phyloP scores from a whole-genome alignment of 2,329 filamentous ascomycete genomes.

The Arthroderma uncinatum region DNA sequence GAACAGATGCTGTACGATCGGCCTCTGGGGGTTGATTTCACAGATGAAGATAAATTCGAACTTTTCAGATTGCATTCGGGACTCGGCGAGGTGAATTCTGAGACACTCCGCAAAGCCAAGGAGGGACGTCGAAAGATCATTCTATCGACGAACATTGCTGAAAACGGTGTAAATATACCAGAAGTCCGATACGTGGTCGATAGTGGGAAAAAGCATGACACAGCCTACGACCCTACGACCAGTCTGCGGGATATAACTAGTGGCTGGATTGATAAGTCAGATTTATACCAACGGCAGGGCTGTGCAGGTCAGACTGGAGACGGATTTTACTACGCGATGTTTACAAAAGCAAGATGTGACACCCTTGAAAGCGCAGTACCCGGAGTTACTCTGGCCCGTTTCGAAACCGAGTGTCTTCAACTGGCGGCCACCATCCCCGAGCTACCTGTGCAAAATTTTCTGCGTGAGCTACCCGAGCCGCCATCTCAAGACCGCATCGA shows the following conservation, averaged over 20 bases:
- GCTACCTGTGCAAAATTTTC: constrained; percentile 32
- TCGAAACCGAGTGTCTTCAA: constrained; percentile 37
- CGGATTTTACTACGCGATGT: constrained; percentile 42
- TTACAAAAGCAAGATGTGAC: constrained; percentile 28
- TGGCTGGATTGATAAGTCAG: constrained; percentile 40
- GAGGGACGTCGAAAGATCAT: constrained; percentile 39
- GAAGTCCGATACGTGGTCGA: constrained; percentile 43
- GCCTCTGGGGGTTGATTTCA: constrained; percentile 32
- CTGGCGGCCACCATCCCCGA: constrained; percentile 32
- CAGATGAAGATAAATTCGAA: constrained; percentile 30
- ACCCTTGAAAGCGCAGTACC: constrained; percentile 27
- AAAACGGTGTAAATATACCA: constrained; percentile 43
- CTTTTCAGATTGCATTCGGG: constrained; percentile 40
- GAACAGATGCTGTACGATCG: constrained; percentile 22
- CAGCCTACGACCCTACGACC: constrained; percentile 30
- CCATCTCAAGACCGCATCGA: constrained; percentile 30
- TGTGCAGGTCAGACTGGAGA: constrained; percentile 40
- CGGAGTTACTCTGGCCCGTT: constrained; percentile 35
- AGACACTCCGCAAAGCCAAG: constrained; percentile 26
- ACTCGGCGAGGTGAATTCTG: constrained; percentile 35
- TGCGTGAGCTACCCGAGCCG: constrained; percentile 37
- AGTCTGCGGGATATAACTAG: constrained; percentile 31
- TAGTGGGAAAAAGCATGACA: constrained; percentile 33
- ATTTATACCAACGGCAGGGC: constrained; percentile 39
- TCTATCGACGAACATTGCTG: constrained; percentile 42